A percentile compares a stretch with the other conserved stretches of the same genome.
These are phyloP conservation scores for Colletotrichum sidae DNA, from an alignment of 2,329 filamentous ascomycete species.

Conservation along the genomic window DNA sequence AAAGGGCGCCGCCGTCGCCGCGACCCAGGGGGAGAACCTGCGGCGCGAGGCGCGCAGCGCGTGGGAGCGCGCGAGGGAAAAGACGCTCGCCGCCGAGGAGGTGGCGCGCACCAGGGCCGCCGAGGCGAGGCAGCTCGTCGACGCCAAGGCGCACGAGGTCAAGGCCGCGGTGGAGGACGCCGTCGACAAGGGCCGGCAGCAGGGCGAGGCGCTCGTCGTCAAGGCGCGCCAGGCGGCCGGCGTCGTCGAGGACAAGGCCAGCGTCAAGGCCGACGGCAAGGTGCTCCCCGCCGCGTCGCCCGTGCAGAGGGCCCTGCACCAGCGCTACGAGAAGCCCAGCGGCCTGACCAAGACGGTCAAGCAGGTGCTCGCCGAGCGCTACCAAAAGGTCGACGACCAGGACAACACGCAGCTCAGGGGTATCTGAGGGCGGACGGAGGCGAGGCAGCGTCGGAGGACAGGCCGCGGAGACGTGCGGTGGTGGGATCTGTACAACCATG, in stretches of 20 bases:
- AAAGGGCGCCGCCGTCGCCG: conserved; percentile 46
- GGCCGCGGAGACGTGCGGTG: background rate
- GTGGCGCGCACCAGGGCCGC: conserved; percentile 28
- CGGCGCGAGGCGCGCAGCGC: conserved; percentile 39
- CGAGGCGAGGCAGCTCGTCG: conserved; percentile 29
- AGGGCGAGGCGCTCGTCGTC: conserved; percentile 39
- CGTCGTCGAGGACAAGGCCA: conserved; percentile 39
- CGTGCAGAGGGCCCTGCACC: conserved; percentile 61
- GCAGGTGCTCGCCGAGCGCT: conserved; percentile 66
- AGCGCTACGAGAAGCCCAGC: conserved; percentile 61
- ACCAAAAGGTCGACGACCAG: conserved; percentile 59
- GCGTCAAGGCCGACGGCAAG: conserved; percentile 54
- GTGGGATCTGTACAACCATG: conserved; percentile 32
- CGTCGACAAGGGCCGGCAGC: conserved; percentile 34
- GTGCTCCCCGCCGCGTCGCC: conserved; percentile 53
- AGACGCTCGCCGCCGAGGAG: conserved; percentile 35
- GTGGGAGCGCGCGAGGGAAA: conserved; percentile 39
- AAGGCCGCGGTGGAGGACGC: conserved; percentile 30
- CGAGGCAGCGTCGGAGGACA: background rate
- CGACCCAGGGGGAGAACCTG: conserved; percentile 38
- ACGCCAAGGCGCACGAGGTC: conserved; percentile 31
- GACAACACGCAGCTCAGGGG: conserved; percentile 59
- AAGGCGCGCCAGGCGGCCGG: conserved; percentile 45
- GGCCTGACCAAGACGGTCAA: conserved; percentile 61
- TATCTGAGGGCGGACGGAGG: conserved; percentile 12